Conservation (phyloP, 305 asterid genomes). For the Fraxinus nigra region DNA sequence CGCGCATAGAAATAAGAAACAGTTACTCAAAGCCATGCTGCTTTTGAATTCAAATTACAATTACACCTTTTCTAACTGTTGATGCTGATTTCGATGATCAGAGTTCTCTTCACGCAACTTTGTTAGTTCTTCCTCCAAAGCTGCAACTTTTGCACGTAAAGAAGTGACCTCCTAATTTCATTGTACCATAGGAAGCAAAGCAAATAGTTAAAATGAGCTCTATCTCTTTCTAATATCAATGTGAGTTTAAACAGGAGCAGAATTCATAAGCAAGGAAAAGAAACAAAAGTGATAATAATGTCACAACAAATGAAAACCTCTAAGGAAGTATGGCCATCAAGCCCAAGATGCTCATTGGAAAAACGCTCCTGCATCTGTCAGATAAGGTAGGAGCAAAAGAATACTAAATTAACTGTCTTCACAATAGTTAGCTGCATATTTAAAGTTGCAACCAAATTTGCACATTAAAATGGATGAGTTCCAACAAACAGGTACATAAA, state of each 20-base stretch:
- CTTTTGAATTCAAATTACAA: constrained; percentile 18
- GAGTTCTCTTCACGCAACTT: constrained; percentile 57
- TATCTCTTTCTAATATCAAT: background rate
- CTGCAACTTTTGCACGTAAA: constrained; percentile 58
- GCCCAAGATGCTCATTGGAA: constrained; percentile 50
- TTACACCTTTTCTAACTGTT: constrained; percentile 69
- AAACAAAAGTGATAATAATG: constrained; percentile 9
- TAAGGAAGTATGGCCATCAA: constrained; percentile 37
- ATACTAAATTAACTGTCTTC: background rate
- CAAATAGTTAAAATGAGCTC: background rate
- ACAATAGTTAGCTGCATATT: background rate
- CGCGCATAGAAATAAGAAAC: constrained; percentile 15
- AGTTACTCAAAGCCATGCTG: constrained; percentile 12
- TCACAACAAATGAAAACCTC: constrained; percentile 42
- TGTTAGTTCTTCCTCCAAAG: constrained; percentile 69
- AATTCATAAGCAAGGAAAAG: constrained; percentile 7
- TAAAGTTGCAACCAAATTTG: background rate
- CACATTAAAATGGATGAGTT: constrained; percentile 1
- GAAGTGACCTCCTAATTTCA: constrained; percentile 54
- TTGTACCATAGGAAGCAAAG: constrained; percentile 6
- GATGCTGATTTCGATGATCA: constrained; percentile 50
- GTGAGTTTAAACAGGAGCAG: background rate
- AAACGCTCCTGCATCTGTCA: constrained; percentile 50
- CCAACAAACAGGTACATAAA: background rate
- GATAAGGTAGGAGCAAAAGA: background rate